phyloP scores from a whole-genome alignment of 306 rosid genomes.

The Geum urbanum region DNA sequence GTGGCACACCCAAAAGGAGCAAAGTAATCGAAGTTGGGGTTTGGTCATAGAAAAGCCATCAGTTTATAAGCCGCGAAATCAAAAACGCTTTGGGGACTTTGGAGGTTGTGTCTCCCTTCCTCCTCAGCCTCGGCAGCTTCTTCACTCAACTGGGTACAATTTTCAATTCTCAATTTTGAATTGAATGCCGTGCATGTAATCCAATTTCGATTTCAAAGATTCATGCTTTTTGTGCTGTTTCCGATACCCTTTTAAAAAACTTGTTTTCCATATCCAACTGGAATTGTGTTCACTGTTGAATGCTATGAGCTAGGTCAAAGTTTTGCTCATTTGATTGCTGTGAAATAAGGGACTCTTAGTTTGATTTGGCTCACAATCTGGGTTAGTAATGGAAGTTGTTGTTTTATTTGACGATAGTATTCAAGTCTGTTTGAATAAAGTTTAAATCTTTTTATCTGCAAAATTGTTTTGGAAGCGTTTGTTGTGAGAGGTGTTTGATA shows the following conservation, averaged over 20 bases:
- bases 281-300: background rate
- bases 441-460: background rate
- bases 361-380: constrained; percentile 1
- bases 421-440: background rate
- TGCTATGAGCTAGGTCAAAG: constrained; percentile 13
- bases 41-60: background rate
- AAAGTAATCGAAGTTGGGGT: background rate
- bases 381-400: background rate
- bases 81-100: background rate
- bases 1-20: background rate
- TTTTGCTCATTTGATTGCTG: background rate
- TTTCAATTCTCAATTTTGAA: background rate
- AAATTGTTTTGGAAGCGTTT: background rate
- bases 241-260: background rate
- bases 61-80: background rate
- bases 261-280: background rate
- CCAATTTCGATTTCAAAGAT: background rate
- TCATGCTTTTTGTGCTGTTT: constrained; percentile 1
- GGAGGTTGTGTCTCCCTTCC: too few relatives aligned
- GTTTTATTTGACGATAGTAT: background rate
- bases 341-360: constrained; percentile 2
- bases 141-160: constrained; percentile 8
- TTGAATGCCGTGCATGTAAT: background rate
- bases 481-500: background rate
- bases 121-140: background rate